Conservation (phyloP, 1,284 basidiomycete genomes). For the Leccinum proliferum region DNA sequence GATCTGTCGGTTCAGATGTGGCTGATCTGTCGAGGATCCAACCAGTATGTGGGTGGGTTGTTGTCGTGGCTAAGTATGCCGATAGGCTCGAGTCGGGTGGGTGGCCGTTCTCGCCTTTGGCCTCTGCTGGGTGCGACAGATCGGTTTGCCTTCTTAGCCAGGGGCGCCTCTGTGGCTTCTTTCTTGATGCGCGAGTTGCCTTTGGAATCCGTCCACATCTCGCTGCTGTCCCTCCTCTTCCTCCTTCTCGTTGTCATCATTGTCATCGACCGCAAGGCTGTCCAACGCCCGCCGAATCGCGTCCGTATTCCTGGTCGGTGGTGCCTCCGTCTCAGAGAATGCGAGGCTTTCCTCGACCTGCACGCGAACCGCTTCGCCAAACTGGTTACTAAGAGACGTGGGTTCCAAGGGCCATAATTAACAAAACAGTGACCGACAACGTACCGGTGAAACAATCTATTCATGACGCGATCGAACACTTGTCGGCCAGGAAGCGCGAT, state of each 20-base stretch:
- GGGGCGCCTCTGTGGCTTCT: too few species aligned
- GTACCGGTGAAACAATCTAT: slow-evolving; percentile 95
- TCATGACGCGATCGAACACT: slow-evolving; percentile 95
- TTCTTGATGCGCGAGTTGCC: too few species aligned
- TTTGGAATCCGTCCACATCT: slow-evolving; percentile 5
- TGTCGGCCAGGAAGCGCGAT: slow-evolving; percentile 97
- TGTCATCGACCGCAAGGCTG: slow-evolving; percentile 70
- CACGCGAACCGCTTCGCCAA: slow-evolving; percentile 88
- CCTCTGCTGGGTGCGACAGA: too few species aligned
- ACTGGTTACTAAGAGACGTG: slow-evolving; percentile 55
- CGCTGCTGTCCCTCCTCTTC: background rate
- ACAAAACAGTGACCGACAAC: slow-evolving; percentile 10
- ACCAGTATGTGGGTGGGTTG: too few species aligned
- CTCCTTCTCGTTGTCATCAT: slow-evolving; percentile 52
- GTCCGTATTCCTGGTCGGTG: slow-evolving; percentile 84
- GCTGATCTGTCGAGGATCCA: too few species aligned
- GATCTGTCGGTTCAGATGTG: too few species aligned
- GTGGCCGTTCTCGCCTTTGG: too few species aligned
- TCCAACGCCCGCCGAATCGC: slow-evolving; percentile 84
- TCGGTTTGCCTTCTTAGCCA: too few species aligned
- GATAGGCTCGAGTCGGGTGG: too few species aligned
- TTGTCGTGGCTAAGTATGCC: too few species aligned
- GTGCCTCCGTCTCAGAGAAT: slow-evolving; percentile 90
- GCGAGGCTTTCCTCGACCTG: slow-evolving; percentile 96
- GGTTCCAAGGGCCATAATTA: background rate